Conservation (phyloP, 2,329 filamentous ascomycete species). For the Paraphaeosphaeria sporulosa region DNA sequence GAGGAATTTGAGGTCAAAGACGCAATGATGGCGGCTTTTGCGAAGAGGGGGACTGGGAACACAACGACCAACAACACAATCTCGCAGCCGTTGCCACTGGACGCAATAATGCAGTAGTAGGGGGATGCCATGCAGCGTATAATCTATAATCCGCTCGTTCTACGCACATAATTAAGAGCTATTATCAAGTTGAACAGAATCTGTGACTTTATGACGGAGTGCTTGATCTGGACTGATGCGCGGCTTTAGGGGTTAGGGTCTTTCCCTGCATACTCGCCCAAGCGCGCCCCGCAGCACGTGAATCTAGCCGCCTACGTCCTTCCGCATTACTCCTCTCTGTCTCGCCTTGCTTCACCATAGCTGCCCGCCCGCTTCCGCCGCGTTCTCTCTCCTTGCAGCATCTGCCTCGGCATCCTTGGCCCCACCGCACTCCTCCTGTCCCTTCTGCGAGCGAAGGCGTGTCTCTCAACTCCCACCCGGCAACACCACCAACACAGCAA, state of each 20-base stretch:
- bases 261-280: slow-evolving; percentile 5
- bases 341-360: slow-evolving; percentile 7
- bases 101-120: background rate
- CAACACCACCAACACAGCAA: background rate
- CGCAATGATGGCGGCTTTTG: slow-evolving; percentile 75
- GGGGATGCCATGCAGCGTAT: slow-evolving; percentile 14
- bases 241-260: background rate
- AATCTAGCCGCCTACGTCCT: background rate
- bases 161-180: slow-evolving; percentile 21
- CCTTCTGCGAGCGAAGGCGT: background rate
- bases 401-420: background rate
- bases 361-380: background rate
- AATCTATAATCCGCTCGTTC: slow-evolving; percentile 33
- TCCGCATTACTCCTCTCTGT: slow-evolving; percentile 11
- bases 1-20: slow-evolving; percentile 80
- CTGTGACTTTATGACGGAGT: background rate
- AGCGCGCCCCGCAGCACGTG: slow-evolving; percentile 14
- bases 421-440: background rate
- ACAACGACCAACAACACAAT: slow-evolving; percentile 3
- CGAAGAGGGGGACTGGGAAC: slow-evolving; percentile 56
- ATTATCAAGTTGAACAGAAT: background rate
- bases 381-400: background rate
- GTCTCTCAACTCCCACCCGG: slow-evolving; percentile 13
- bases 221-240: background rate
- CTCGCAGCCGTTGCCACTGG: background rate